A percentile compares a stretch with the other conserved stretches of the same genome.
Evolutionary conservation across 2,329 filamentous ascomycete species (phyloP).

Genomic region (Colletotrichum sp.): DNA sequence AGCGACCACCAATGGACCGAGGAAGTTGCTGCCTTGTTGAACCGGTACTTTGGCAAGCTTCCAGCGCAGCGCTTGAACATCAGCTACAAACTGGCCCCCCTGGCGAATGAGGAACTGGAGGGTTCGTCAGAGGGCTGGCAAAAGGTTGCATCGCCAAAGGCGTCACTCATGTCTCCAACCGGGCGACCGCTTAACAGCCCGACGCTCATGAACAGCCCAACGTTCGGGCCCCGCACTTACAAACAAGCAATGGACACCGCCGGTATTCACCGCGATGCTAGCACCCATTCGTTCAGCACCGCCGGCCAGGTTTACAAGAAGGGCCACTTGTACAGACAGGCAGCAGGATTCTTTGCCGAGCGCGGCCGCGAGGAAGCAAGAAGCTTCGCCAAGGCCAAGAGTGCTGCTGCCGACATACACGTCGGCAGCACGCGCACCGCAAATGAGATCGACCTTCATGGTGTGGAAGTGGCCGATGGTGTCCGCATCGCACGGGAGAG

Average conservation of each 20-base stretch:
- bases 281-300: conserved; percentile 36
- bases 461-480: conserved; percentile 80
- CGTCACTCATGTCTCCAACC: neutral
- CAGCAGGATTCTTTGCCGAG: conserved; percentile 77
- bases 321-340: conserved; percentile 74
- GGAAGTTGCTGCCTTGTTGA: conserved; percentile 47
- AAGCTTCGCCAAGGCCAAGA: conserved; percentile 61
- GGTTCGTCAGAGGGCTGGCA: conserved; percentile 16
- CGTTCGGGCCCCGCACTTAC: neutral
- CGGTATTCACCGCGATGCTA: conserved; percentile 29
- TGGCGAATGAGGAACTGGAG: conserved; percentile 36
- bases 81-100: conserved; percentile 42
- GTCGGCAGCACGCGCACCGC: conserved; percentile 71
- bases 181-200: conserved; percentile 9
- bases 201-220: neutral
- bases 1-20: conserved; percentile 32
- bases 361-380: conserved; percentile 69
- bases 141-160: neutral
- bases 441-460: conserved; percentile 78
- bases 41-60: conserved; percentile 47
- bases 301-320: conserved; percentile 48
- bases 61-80: conserved; percentile 40
- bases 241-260: conserved; percentile 26
- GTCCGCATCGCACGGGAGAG: conserved; percentile 75
- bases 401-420: conserved; percentile 71